Evolutionary conservation across 148 eudicot genomes (phyloP), one percentile per base, ranked within the genome.

Genomic region (Camellia lanceoleosa): DNA sequence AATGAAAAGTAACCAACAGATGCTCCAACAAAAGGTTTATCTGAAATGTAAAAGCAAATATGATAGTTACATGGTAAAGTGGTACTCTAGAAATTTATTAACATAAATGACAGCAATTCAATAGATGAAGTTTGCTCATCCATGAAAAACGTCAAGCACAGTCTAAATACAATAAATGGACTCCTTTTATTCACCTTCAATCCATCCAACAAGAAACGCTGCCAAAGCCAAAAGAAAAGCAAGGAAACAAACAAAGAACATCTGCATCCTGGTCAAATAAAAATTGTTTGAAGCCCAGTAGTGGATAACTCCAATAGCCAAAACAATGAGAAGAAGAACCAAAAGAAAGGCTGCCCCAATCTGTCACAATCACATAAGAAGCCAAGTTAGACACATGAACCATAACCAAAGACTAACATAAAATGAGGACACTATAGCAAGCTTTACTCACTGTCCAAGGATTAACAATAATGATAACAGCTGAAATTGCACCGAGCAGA

Each of bases 261-360:
- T 92, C 84, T 96, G 97, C 82, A 82, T 87, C 85, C 99, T 88
- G 78, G 94, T 94, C 87, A 96, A 91, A 82, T 93, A 96, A 73
- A 96, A 96, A 83, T 96, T 96, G 83, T 94, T 96, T 68, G 98
- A 91, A 83, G 99, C 98, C 99, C 99, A 96, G 60, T 80, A 91
- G 87, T 96, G 99, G 82, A 92, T 92, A 63, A 90, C 95, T 83
- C 99, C 98, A 82, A 96, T 96, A 77, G 97, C 95, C 78, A 96
- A 84, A 75, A 92, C 98, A 75, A 93, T 83, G 64, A 91, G 93
- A 52, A 94, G 89, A 81, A 96, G 93, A 84, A 96, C 91, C 81
- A 96, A 82, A 84, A 96, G 99, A 78, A 91, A 92, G 71, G 97
- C 91, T 74, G 89, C 98, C 80, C 99, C 98, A 64, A 96, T 91